phyloP scores from a whole-genome alignment of 1,139 yeast genomes.

The Diutina pseudorugosa region DNA sequence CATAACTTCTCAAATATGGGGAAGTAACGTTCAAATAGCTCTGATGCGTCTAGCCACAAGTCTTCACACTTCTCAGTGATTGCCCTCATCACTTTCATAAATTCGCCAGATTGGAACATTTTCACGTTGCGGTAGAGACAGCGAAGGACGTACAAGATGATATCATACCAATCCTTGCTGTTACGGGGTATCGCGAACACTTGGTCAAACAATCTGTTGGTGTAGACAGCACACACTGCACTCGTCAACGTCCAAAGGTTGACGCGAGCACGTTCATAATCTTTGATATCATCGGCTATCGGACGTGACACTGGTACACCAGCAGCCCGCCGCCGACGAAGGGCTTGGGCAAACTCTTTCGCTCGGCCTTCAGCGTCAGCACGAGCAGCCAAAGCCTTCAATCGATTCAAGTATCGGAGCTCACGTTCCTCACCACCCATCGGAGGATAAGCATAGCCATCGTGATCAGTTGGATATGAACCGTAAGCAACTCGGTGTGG shows the following conservation, averaged over 20 bases:
- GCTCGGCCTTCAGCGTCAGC: not conserved
- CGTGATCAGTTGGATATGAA: no score
- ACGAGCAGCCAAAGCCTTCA: not conserved
- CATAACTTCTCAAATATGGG: no score
- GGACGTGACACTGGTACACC: not conserved
- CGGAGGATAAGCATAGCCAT: not conserved
- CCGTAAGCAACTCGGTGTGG: no score
- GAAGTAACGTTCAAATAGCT: no score
- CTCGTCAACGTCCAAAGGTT: no score
- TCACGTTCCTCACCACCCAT: not conserved
- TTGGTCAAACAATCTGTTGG: not conserved
- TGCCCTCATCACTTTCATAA: no score
- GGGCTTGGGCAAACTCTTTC: not conserved
- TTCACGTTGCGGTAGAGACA: not conserved
- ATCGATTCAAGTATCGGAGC: not conserved
- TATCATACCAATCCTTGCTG: not conserved
- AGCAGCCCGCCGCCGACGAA: not conserved
- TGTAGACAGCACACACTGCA: no score
- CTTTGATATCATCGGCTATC: no score
- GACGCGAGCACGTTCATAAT: no score
- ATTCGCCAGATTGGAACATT: no score
- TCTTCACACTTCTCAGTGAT: no score
- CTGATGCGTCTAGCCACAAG: no score
- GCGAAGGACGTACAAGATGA: not conserved
- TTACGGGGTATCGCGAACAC: not conserved